phyloP scores from a whole-genome alignment of 2,329 filamentous ascomycete species.

The Colletotrichum sp. region DNA sequence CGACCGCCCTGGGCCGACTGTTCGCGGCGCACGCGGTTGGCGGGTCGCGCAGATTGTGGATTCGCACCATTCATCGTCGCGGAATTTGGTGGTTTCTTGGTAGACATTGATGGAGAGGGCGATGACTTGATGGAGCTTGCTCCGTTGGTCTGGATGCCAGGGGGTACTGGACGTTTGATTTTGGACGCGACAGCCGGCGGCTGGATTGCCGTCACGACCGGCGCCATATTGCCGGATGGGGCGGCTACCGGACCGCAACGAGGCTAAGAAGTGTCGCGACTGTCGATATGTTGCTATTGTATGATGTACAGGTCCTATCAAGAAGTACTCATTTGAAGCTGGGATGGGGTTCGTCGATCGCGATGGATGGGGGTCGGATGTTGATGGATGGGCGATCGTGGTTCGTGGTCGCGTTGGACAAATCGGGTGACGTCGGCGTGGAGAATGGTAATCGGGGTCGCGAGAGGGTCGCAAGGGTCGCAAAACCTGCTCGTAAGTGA shows the following conservation, averaged over 20 bases:
- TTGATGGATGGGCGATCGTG: neutral
- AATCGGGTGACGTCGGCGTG: slow-evolving; percentile 20
- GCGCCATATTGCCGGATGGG: slow-evolving; percentile 50
- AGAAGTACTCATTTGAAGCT: slow-evolving; percentile 6
- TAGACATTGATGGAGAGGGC: slow-evolving; percentile 61
- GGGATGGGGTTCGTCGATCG: slow-evolving; percentile 5
- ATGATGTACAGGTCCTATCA: neutral
- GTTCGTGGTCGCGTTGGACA: neutral
- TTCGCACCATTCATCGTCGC: slow-evolving; percentile 48
- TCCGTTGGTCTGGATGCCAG: slow-evolving; percentile 71
- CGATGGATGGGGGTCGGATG: neutral
- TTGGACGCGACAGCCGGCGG: slow-evolving; percentile 55
- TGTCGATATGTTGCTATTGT: neutral
- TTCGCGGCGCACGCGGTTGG: slow-evolving; percentile 66
- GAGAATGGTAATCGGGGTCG: neutral
- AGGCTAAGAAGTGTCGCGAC: neutral
- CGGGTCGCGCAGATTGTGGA: slow-evolving; percentile 46
- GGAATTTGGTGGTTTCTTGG: slow-evolving; percentile 57
- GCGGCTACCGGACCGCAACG: slow-evolving; percentile 8
- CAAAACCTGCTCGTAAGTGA: neutral
- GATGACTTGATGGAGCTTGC: slow-evolving; percentile 62
- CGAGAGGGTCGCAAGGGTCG: neutral
- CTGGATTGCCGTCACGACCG: slow-evolving; percentile 54
- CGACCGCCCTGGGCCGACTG: slow-evolving; percentile 50
- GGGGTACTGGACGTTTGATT: slow-evolving; percentile 71